These are phyloP conservation scores for Endothia cerciana DNA, from an alignment of 2,329 filamentous ascomycete genomes.

Conservation along the genomic window DNA sequence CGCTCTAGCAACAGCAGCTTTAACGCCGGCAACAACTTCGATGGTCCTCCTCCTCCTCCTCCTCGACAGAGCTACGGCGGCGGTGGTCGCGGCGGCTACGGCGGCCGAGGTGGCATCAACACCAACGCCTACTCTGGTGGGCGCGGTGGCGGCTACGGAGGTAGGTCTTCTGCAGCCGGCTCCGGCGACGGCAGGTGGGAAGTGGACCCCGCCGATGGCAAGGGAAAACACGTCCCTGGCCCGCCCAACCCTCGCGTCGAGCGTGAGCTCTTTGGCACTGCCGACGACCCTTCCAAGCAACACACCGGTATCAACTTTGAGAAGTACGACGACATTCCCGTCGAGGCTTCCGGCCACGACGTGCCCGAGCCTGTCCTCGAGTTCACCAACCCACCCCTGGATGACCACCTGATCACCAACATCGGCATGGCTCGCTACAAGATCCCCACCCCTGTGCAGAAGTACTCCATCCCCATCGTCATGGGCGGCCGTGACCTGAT, in stretches of 20 bases:
- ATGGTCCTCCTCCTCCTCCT: slow-evolving; percentile 22
- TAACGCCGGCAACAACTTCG: slow-evolving; percentile 39
- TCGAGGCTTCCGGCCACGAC: slow-evolving; percentile 92
- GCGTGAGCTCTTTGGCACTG: slow-evolving; percentile 90
- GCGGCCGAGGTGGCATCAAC: slow-evolving; percentile 53
- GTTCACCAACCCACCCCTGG: slow-evolving; percentile 93
- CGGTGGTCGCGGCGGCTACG: slow-evolving; percentile 31
- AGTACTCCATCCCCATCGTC: slow-evolving; percentile 99
- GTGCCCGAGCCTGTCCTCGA: slow-evolving; percentile 88
- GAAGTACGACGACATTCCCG: slow-evolving; percentile 99
- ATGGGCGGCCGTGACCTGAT: slow-evolving; percentile 98
- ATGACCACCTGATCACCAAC: slow-evolving; percentile 90
- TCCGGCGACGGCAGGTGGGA: slow-evolving; percentile 96
- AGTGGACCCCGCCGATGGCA: slow-evolving; percentile 65
- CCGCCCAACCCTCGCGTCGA: slow-evolving; percentile 87
- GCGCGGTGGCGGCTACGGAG: slow-evolving; percentile 56
- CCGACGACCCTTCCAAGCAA: slow-evolving; percentile 92
- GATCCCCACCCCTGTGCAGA: slow-evolving; percentile 95
- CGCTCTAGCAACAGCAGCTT: slow-evolving; percentile 51
- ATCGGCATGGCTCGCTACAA: slow-evolving; percentile 95
- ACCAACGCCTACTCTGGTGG: slow-evolving; percentile 62
- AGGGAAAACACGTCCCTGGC: slow-evolving; percentile 77
- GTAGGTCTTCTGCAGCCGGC: slow-evolving; percentile 77
- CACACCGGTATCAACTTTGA: slow-evolving; percentile 99
- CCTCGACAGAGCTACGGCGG: slow-evolving; percentile 7